Evolutionary conservation across 1,139 yeast species (phyloP), one percentile per base, ranked within the genome.

Genomic region (Nadsonia starkeyi-henricii): DNA sequence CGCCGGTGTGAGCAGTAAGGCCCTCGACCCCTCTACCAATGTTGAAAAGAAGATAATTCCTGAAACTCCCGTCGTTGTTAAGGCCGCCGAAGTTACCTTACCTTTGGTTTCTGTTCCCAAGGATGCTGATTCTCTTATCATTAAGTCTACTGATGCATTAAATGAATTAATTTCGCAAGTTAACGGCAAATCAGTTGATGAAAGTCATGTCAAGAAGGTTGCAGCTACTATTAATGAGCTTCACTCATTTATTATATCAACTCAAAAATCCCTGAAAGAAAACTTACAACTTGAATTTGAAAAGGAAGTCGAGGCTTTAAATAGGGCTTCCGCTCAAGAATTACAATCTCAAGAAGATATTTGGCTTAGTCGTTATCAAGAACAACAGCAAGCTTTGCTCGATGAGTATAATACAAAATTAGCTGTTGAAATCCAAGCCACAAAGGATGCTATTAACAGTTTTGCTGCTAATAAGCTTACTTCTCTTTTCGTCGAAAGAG

Each of bases 401-500:
- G 64, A 72, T 48, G 79, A 78, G 56, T 82, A 82, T 62, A 72
- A 77, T 53, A 68, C 70, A 46, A 76, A 81, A 54, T 70, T 91
- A 57, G 65, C 66, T 21, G 69, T 72, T 36, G 96, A 89, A 64
- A 71, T 89, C 50, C 76, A 77, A 53, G 81, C 85, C 39, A 74
- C 88, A 48, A 79, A 77, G 60, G 72, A 77, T 56, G 77, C 81
- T n/a, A 73, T 86, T 50, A 69, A 79, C 44, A 74, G 79, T 50
- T 85, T 86, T 53, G 89, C 91, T 43, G 80, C 79, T 53, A 91
- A 88, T 64, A 83, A 83, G 52, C 75, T 89, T 41, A 70, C 80
- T 26, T 73, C 84, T 62, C 78, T 83, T 51, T 79, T 86, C 59
- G 71, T 81, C 51, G 81, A 79, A 56, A 83, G 84, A 58, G 78